Base-by-base conservation (phyloP, 345 rosid genomes). In the Euphorbia pulcherrima region DNA sequence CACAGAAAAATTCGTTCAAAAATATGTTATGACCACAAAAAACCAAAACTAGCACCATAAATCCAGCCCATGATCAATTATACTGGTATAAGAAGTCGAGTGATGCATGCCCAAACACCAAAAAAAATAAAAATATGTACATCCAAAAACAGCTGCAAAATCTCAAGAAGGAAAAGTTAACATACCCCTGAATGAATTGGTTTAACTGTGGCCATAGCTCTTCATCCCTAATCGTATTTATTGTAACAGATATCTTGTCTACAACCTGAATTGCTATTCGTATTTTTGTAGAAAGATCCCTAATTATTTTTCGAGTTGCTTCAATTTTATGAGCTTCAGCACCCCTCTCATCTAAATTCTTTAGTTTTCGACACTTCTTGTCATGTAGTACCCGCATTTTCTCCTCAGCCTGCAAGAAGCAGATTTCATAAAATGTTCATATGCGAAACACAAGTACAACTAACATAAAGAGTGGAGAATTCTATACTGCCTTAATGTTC, bases 171-270 rank as follows among this genome's bases (percentile, higher is more conserved):
- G 53, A 65, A 8, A 47, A 48, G 37, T 10, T 67, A 35, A 64
- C 77, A 67, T 86, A 95, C 99, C 97, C 99, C 71, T 83, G 83
- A 68, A 95, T 92, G 74, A 95, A 82, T 73, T 88, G 96, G 70
- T 83, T 82, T 2, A 92, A 77, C 52, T 88, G 98, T 2, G 98
- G 99, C 97, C 97, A 95, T 5, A 95, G 77, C 70, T 95, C 99
- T 78, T 92, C 99, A 21, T 95, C 98, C 73, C 97, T 86, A 56
- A 92, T 92, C 87, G 86, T 95, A 75, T 82, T 95, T 67, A 95
- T 84, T 0, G 87, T 88, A 41, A 85, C 80, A 1, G 99, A 90
- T 67, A 87, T 83, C 82, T 82, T 95, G 73, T 95, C 97, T 5
- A 95, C 97, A 53, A 87, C 84, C 52, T 95, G 90, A 84, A 95